These are phyloP conservation scores for Pseudogymnoascus sp. DNA, from an alignment of 2,329 filamentous ascomycete genomes.

Conservation along the genomic window DNA sequence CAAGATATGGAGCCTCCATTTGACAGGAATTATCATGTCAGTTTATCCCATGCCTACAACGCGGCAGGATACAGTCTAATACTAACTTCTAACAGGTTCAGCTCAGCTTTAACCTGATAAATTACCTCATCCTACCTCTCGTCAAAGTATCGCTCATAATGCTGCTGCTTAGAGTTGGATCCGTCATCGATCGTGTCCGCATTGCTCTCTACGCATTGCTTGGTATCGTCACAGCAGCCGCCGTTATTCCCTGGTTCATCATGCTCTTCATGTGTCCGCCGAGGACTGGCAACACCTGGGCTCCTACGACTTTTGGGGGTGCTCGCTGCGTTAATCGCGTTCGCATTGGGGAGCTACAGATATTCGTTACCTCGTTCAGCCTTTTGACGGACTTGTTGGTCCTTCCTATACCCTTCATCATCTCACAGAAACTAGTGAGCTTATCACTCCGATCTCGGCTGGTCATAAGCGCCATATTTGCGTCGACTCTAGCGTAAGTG, in stretches of 20 bases:
- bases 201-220: not conserved
- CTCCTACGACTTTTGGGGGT: not conserved
- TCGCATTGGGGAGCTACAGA: not conserved
- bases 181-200: not conserved
- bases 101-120: not conserved
- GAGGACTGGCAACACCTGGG: not conserved
- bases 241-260: not conserved
- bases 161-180: not conserved
- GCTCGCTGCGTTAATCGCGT: not conserved
- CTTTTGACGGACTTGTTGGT: not conserved
- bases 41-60: not conserved
- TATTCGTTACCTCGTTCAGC: not conserved
- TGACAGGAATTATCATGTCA: not conserved
- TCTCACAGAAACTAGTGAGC: not conserved
- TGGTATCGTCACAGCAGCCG: not conserved
- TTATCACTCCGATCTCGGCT: not conserved
- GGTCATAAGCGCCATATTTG: not conserved
- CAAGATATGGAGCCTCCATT: not conserved
- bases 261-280: slow-evolving; percentile 2
- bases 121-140: not conserved
- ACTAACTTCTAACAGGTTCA: not conserved
- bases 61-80: not conserved
- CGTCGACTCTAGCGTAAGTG: not conserved
- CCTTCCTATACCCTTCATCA: not conserved
- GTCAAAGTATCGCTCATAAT: not conserved